Conservation (phyloP, 1,284 basidiomycete species). For the Phaffia rhodozyma region DNA sequence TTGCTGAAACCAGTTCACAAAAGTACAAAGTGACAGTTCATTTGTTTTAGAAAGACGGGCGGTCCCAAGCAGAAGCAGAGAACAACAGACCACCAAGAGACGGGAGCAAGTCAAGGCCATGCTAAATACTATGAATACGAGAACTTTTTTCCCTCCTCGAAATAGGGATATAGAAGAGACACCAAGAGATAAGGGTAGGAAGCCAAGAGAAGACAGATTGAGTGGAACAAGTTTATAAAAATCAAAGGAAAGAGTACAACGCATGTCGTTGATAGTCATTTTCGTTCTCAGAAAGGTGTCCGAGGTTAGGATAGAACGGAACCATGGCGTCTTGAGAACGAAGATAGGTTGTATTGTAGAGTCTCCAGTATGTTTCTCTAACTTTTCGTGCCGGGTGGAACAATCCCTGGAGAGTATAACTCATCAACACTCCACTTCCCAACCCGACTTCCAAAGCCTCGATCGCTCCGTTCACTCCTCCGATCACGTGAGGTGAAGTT, state of each 20-base stretch:
- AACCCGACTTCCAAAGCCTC: slow-evolving; percentile 94
- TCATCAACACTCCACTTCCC: slow-evolving; percentile 83
- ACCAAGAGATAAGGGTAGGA: too few relatives aligned
- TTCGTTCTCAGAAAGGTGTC: slow-evolving; percentile 73
- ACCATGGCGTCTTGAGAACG: slow-evolving; percentile 82
- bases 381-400: slow-evolving; percentile 66
- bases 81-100: too few relatives aligned
- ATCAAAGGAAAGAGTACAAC: slow-evolving; percentile 51
- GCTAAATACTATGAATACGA: too few relatives aligned
- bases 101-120: too few relatives aligned
- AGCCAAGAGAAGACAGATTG: too few relatives aligned
- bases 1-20: too few relatives aligned
- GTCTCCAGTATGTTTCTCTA: slow-evolving; percentile 85
- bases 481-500: slow-evolving; percentile 95
- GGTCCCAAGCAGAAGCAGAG: too few relatives aligned
- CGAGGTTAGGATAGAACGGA: slow-evolving; percentile 78
- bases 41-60: too few relatives aligned
- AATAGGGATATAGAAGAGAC: too few relatives aligned
- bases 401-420: slow-evolving; percentile 46
- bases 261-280: slow-evolving; percentile 79
- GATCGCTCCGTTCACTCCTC: slow-evolving; percentile 79
- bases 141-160: too few relatives aligned
- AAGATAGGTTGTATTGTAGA: slow-evolving; percentile 55
- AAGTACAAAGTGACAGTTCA: too few relatives aligned
- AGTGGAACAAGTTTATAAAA: too few relatives aligned